These are phyloP conservation scores for Trichoderma sp. DNA, from an alignment of 2,329 filamentous ascomycete species.

Conservation along the genomic window DNA sequence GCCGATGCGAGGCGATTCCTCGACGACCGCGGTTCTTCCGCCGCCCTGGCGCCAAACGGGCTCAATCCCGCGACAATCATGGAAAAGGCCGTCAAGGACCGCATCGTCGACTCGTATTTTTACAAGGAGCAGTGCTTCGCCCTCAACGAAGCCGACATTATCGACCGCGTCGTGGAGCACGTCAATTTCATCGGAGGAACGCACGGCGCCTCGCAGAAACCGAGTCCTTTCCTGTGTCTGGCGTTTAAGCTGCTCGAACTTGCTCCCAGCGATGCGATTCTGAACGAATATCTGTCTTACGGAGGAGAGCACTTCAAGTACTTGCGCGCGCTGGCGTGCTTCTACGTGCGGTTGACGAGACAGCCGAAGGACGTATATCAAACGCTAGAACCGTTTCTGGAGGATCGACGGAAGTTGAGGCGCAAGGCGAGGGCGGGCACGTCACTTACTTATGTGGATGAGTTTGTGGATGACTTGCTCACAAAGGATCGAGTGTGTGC, in stretches of 20 bases:
- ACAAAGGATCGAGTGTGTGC: conserved; percentile 87
- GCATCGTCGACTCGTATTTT: conserved; percentile 93
- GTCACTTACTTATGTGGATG: conserved; percentile 76
- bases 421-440: conserved; percentile 73
- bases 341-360: conserved; percentile 90
- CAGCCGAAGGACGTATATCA: conserved; percentile 76
- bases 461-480: conserved; percentile 90
- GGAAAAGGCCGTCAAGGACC: conserved; percentile 92
- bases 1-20: conserved; percentile 81
- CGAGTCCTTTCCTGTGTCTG: conserved; percentile 89
- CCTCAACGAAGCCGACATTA: conserved; percentile 77
- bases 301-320: conserved; percentile 81
- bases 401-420: conserved; percentile 80
- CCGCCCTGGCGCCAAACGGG: conserved; percentile 74
- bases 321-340: conserved; percentile 81
- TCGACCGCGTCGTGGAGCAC: conserved; percentile 83
- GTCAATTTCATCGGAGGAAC: conserved; percentile 85
- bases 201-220: conserved; percentile 78
- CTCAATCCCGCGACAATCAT: conserved; percentile 94
- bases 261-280: conserved; percentile 72
- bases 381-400: conserved; percentile 77
- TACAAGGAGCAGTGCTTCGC: conserved; percentile 99
- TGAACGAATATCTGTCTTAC: conserved; percentile 75
- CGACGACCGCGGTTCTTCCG: conserved; percentile 83
- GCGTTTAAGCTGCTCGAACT: conserved; percentile 93